Evolutionary conservation across 257 asterid genomes (phyloP), one percentile per base, ranked within the genome.

Genomic region (Anisodus tanguticus): DNA sequence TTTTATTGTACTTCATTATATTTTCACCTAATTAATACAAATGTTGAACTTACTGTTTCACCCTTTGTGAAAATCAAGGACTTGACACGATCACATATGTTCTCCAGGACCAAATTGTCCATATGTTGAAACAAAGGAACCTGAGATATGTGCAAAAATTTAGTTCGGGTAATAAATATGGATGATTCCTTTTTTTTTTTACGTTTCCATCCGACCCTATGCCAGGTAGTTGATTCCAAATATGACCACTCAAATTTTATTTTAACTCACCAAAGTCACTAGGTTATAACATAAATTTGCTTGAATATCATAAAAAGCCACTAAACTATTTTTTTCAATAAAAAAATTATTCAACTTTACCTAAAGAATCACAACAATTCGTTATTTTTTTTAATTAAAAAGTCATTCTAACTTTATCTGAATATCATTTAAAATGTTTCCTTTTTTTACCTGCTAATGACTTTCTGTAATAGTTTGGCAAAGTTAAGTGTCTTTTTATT

Each of bases 51-150:
- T 85, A 95, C 99, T 17, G 97, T 95, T 93, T 97, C 99, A 35
- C 98, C 99, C 85, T 97, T 97, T 0, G 99, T 93, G 85, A 95
- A 97, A 31, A 97, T 97, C 15, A 97, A 93, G 76, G 99, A 95
- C 87, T 93, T 97, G 37, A 97, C 99, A 53, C 99, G 93, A 69
- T 97, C 99, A 45, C 99, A 97, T 10, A 97, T 93, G 85, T 95
- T 97, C 90, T 97, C 99, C 81, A 97, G 89, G 79, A 97, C 99
- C 81, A 97, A 87, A 83, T 89, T 93, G 80, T 97, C 99, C 98
- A 97, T 97, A 81, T 97, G 99, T 79, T 97, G 99, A 92, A 95
- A 97, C 55, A 97, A 67, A 15, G 99, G 99, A 17, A 97, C 99
- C 98, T 95, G 92, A 82, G 35, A 82, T 12, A 35, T 67, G 77